Percentiles rank a stretch among this genome's conserved stretches.
Evolutionary conservation across 1,284 basidiomycete species (phyloP).

Genomic region (Ceratobasidium sp.): DNA sequence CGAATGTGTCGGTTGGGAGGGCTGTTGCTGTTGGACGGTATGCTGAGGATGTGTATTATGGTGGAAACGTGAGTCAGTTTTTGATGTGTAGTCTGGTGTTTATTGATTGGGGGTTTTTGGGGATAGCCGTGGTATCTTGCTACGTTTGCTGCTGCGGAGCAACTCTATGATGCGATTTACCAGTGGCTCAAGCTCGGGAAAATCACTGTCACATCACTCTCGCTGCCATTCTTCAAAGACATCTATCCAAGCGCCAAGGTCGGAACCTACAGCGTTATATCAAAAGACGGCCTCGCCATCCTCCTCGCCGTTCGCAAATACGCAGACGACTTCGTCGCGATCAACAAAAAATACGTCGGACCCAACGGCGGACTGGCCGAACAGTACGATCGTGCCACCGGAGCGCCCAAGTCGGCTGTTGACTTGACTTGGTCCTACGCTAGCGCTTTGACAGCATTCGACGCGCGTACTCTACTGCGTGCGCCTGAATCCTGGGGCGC

Average conservation of each 20-base stretch:
- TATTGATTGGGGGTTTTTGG: not conserved
- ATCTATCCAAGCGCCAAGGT: slow-evolving; percentile 63
- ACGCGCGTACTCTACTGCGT: slow-evolving; percentile 58
- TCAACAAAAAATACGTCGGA: slow-evolving; percentile 70
- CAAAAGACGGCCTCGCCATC: slow-evolving; percentile 29
- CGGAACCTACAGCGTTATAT: slow-evolving; percentile 61
- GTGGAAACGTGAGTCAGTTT: slow-evolving; percentile 60
- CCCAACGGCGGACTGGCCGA: slow-evolving; percentile 67
- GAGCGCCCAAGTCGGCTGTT: slow-evolving; percentile 66
- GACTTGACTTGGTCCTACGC: slow-evolving; percentile 79
- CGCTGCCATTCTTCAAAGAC: slow-evolving; percentile 73
- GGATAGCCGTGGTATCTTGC: slow-evolving; percentile 76
- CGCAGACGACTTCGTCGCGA: slow-evolving; percentile 72
- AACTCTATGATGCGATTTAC: slow-evolving; percentile 73
- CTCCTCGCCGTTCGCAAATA: slow-evolving; percentile 63
- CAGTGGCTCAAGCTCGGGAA: slow-evolving; percentile 69
- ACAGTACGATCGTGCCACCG: slow-evolving; percentile 65
- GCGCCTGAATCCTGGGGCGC: slow-evolving; percentile 33
- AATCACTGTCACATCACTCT: slow-evolving; percentile 67
- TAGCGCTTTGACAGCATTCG: slow-evolving; percentile 66
- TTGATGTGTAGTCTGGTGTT: not conserved
- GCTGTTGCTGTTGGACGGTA: slow-evolving; percentile 70
- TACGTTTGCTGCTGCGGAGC: slow-evolving; percentile 75
- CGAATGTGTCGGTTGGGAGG: slow-evolving; percentile 59
- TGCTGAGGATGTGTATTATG: slow-evolving; percentile 67